A percentile compares a stretch with the other conserved stretches of the same genome.
Evolutionary conservation across 1,284 basidiomycete genomes (phyloP).

Genomic region (Ustilago curta): DNA sequence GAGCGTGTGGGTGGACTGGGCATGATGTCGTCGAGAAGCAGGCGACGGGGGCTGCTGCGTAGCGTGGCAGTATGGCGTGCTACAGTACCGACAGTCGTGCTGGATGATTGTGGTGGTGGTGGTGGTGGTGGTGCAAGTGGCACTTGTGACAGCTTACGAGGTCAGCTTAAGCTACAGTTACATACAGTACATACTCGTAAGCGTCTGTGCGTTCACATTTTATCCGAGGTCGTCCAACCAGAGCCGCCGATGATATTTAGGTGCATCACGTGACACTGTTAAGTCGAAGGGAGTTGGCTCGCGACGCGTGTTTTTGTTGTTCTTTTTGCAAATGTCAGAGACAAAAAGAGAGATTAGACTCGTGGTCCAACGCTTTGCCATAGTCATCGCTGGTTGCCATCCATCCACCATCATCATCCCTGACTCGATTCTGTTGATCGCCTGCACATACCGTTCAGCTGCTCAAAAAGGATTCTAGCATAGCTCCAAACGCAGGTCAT

Average conservation of each 20-base stretch:
- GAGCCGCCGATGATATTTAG: too few species aligned
- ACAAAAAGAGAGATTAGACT: too few species aligned
- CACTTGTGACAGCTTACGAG: background rate
- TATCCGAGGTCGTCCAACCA: too few species aligned
- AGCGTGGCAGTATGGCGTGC: slow-evolving; percentile 3
- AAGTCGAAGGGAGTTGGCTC: slow-evolving; percentile 13
- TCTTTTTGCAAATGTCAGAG: too few species aligned
- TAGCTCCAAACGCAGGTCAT: too few species aligned
- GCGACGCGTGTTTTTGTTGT: slow-evolving; percentile 49
- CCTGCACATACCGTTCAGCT: background rate
- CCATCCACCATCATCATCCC: slow-evolving; percentile 10
- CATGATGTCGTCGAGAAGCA: slow-evolving; percentile 20
- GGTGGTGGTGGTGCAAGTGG: background rate
- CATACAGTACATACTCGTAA: too few species aligned
- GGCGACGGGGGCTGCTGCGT: background rate
- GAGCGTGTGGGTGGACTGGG: slow-evolving; percentile 11
- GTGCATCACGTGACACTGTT: slow-evolving; percentile 42
- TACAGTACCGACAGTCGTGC: background rate
- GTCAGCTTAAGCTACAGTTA: too few species aligned
- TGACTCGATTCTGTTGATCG: background rate
- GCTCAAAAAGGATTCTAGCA: too few species aligned
- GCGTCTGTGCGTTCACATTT: too few species aligned
- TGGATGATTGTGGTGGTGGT: background rate
- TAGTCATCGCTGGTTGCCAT: slow-evolving; percentile 5
- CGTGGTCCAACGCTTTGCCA: slow-evolving; percentile 4